These are phyloP conservation scores for Gautieria morchelliformis DNA, from an alignment of 768 basidiomycete species.

Conservation along the genomic window DNA sequence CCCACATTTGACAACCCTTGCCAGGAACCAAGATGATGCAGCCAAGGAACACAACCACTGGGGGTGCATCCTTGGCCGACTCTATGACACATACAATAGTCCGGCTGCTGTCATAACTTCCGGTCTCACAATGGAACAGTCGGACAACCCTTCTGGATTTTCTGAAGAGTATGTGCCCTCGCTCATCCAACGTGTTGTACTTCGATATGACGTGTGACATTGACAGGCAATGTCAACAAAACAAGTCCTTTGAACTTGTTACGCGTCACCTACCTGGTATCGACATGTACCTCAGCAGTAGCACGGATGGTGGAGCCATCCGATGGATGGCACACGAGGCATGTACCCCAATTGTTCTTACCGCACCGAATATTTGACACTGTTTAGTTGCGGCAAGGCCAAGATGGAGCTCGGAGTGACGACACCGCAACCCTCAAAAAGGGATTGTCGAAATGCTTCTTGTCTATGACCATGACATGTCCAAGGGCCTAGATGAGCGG, in stretches of 20 bases:
- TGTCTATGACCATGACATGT: not conserved
- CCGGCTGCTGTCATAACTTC: not conserved
- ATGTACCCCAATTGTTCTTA: not conserved
- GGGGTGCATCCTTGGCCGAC: not conserved
- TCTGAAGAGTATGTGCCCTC: not conserved
- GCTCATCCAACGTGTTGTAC: not conserved
- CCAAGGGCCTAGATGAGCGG: not conserved
- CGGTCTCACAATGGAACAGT: not conserved
- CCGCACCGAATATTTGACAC: not conserved
- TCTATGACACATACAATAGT: not conserved
- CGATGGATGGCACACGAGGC: not conserved
- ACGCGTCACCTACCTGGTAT: not conserved
- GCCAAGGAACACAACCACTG: not conserved
- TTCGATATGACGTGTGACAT: not conserved
- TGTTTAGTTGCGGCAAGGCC: constrained; percentile 18
- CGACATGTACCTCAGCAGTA: not conserved
- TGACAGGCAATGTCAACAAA: not conserved
- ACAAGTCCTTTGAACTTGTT: not conserved
- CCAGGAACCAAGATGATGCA: not conserved
- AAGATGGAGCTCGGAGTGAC: constrained; percentile 16
- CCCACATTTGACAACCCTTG: not conserved
- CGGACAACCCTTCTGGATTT: not conserved
- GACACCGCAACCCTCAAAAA: constrained; percentile 15
- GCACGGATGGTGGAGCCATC: not conserved
- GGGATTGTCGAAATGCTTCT: constrained; percentile 16